These are phyloP conservation scores for Apium graveolens DNA, from an alignment of 129 eudicot genomes.

Conservation along the genomic window DNA sequence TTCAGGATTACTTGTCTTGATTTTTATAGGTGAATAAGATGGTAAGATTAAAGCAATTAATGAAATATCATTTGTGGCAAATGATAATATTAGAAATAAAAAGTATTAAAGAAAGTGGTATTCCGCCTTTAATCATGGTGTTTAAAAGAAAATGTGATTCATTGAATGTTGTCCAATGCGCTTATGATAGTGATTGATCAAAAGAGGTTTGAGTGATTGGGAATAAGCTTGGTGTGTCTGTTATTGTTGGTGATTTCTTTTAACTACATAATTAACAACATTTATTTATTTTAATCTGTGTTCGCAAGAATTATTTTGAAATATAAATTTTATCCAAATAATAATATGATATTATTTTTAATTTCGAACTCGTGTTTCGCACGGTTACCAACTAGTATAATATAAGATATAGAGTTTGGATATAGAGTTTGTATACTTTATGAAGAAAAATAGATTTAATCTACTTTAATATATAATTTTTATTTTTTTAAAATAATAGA, in stretches of 20 bases:
- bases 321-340: too few relatives aligned
- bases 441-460: too few relatives aligned
- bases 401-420: too few relatives aligned
- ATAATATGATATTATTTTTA: too few relatives aligned
- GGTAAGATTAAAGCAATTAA: slow-evolving; percentile 31
- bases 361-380: too few relatives aligned
- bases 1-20: background rate
- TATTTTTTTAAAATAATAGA: too few relatives aligned
- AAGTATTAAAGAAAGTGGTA: slow-evolving; percentile 50
- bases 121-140: slow-evolving; percentile 39
- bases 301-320: too few relatives aligned
- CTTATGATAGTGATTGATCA: slow-evolving; percentile 22
- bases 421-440: too few relatives aligned
- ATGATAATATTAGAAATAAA: slow-evolving; percentile 43
- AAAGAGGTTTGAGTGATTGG: slow-evolving; percentile 27
- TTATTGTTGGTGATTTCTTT: slow-evolving; percentile 30
- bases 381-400: too few relatives aligned
- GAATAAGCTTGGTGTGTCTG: slow-evolving; percentile 24
- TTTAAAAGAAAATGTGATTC: slow-evolving; percentile 32
- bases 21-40: background rate
- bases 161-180: slow-evolving; percentile 23
- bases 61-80: slow-evolving; percentile 22
- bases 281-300: too few relatives aligned
- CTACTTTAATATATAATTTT: too few relatives aligned
- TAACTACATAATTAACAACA: too few relatives aligned